A percentile compares a stretch with the other conserved stretches of the same genome.
phyloP scores from a whole-genome alignment of 2,329 filamentous ascomycete genomes.

The Epichloe sp. region DNA sequence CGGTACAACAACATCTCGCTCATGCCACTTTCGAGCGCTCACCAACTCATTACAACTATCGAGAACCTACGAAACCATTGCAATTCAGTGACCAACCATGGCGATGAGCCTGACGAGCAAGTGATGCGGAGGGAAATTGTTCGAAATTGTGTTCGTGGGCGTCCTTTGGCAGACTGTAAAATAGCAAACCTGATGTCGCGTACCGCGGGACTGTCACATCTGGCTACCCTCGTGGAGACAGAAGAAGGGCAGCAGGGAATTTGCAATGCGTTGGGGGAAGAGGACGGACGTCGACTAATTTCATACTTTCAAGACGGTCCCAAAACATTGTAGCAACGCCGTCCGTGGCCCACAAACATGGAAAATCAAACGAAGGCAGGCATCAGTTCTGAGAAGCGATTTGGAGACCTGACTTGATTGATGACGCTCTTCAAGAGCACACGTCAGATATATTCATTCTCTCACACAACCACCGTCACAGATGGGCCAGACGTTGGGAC shows the following conservation, averaged over 20 bases:
- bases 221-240: slow-evolving; percentile 13
- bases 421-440: neutral
- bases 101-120: neutral
- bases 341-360: neutral
- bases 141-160: slow-evolving; percentile 15
- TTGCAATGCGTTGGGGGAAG: slow-evolving; percentile 16
- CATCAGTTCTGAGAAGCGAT: neutral
- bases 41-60: slow-evolving; percentile 24
- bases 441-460: neutral
- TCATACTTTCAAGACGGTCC: slow-evolving; percentile 17
- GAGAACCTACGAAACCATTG: slow-evolving; percentile 22
- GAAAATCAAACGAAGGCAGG: neutral
- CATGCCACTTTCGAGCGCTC: slow-evolving; percentile 26
- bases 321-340: neutral
- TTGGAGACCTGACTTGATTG: neutral
- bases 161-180: slow-evolving; percentile 14
- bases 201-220: slow-evolving; percentile 13
- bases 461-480: neutral
- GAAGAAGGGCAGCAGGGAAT: slow-evolving; percentile 11
- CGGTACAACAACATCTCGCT: slow-evolving; percentile 23
- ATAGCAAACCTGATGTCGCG: slow-evolving; percentile 17
- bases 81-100: neutral
- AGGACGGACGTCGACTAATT: slow-evolving; percentile 17
- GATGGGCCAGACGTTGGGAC: neutral
- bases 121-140: neutral